These are phyloP conservation scores for Pseudocercospora eumusae DNA, from an alignment of 2,329 filamentous ascomycete species.

Conservation along the genomic window DNA sequence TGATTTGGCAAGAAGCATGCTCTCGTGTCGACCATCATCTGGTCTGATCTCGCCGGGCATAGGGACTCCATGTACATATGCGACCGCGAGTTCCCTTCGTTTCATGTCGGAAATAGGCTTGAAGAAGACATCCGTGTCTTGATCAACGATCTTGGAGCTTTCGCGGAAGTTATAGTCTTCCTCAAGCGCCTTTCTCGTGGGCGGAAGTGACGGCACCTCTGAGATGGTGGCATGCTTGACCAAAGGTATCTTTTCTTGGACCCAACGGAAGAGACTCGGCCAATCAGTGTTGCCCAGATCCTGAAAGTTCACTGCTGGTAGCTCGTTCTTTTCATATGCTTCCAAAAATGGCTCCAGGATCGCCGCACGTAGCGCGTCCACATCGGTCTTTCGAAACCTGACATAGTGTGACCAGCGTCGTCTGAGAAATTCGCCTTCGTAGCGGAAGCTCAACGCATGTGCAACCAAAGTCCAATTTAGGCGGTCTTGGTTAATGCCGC, in stretches of 20 bases:
- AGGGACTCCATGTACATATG: conserved; percentile 22
- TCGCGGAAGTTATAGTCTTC: conserved; percentile 23
- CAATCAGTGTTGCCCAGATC: conserved; percentile 68
- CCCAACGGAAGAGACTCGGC: conserved; percentile 66
- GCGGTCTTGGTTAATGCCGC: conserved; percentile 40
- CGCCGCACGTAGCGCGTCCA: conserved; percentile 57
- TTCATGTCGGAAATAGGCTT: conserved; percentile 24
- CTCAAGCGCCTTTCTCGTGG: conserved; percentile 19
- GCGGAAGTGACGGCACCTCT: conserved; percentile 33
- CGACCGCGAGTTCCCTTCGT: conserved; percentile 26
- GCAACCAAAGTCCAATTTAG: conserved; percentile 46
- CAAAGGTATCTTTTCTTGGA: conserved; percentile 48
- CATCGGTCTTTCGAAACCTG: conserved; percentile 25
- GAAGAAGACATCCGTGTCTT: conserved; percentile 28
- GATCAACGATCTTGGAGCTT: conserved; percentile 17
- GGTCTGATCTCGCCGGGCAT: conserved; percentile 20
- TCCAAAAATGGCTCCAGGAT: conserved; percentile 67
- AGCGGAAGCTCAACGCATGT: conserved; percentile 43
- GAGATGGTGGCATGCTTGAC: conserved; percentile 44
- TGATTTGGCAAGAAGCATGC: conserved; percentile 42
- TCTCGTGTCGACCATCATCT: conserved; percentile 22
- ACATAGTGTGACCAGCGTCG: conserved; percentile 42
- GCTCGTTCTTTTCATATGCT: conserved; percentile 64
- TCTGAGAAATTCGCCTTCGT: conserved; percentile 43
- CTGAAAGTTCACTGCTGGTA: conserved; percentile 65